These are phyloP conservation scores for Serendipita indica DNA, from an alignment of 768 basidiomycete species.

Conservation along the genomic window DNA sequence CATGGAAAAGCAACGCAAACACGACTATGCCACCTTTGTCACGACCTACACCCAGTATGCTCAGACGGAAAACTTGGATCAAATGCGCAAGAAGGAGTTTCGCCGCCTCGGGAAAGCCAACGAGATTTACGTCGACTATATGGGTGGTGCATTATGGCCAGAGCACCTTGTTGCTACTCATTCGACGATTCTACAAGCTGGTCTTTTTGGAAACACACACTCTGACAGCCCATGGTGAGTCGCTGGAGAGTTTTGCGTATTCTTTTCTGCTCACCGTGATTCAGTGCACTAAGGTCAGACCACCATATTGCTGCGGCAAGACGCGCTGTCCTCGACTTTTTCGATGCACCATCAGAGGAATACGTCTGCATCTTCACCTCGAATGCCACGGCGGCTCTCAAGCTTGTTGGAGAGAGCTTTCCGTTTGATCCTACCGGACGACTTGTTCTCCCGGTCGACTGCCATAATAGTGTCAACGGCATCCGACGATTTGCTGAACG, in stretches of 20 bases:
- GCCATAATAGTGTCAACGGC: conserved; percentile 75
- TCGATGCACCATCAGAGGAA: conserved; percentile 48
- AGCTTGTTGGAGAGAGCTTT: conserved; percentile 69
- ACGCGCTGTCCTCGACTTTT: conserved; percentile 57
- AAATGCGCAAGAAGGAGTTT: conserved; percentile 49
- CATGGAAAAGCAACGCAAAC: background rate
- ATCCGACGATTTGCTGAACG: conserved; percentile 54
- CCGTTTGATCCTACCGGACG: conserved; percentile 45
- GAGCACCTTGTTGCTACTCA: conserved; percentile 61
- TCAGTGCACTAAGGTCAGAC: conserved; percentile 56
- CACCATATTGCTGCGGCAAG: conserved; percentile 55
- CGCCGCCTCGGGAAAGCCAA: conserved; percentile 40
- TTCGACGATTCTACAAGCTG: conserved; percentile 47
- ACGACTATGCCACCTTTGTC: conserved; percentile 24
- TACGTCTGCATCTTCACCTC: conserved; percentile 73
- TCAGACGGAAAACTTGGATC: conserved; percentile 55
- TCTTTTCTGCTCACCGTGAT: background rate
- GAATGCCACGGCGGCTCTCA: conserved; percentile 66
- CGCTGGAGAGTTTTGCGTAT: too few relatives aligned
- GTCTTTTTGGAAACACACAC: conserved; percentile 70
- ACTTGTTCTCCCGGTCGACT: conserved; percentile 59
- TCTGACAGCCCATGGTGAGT: conserved; percentile 61
- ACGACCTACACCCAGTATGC: conserved; percentile 39
- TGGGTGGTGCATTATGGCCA: conserved; percentile 72
- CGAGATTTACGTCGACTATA: conserved; percentile 75